Percentiles rank a stretch among this genome's conserved stretches.
These are phyloP conservation scores for Populus simonii DNA, from an alignment of 345 rosid genomes.

Conservation along the genomic window DNA sequence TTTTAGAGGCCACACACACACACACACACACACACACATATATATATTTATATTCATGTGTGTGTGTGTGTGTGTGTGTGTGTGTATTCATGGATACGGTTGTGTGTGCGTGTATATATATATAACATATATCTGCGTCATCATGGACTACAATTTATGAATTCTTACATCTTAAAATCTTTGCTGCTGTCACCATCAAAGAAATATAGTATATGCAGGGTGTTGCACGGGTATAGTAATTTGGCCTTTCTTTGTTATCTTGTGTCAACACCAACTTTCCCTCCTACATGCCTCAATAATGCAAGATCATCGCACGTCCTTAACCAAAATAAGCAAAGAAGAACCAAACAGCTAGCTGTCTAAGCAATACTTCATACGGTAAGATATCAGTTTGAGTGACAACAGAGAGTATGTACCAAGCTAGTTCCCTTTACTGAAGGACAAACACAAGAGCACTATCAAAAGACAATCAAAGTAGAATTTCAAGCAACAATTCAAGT, in stretches of 20 bases:
- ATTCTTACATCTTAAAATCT: not conserved
- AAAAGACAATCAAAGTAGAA: not conserved
- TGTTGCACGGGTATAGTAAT: slow-evolving; percentile 18
- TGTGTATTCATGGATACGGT: not conserved
- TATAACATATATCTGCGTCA: not conserved
- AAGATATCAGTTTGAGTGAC: not conserved
- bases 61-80: no score
- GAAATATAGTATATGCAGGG: slow-evolving; percentile 7
- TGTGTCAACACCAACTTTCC: slow-evolving; percentile 4
- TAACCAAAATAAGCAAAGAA: slow-evolving; percentile 18
- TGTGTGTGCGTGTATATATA: no score
- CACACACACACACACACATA: no score
- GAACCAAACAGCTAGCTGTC: slow-evolving; percentile 5
- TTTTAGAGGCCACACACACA: not conserved
- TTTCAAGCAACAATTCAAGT: not conserved
- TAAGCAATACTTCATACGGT: slow-evolving; percentile 14
- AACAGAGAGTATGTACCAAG: not conserved
- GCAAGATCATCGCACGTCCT: slow-evolving; percentile 14
- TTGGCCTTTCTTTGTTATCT: slow-evolving; percentile 12
- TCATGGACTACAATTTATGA: not conserved
- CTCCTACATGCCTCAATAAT: slow-evolving; percentile 6
- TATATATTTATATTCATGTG: not conserved
- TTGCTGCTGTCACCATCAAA: slow-evolving; percentile 22
- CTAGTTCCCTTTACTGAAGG: not conserved
- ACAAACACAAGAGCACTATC: not conserved